These are phyloP conservation scores for Ceratocystis albifundus DNA, from an alignment of 2,329 filamentous ascomycete species.

Conservation along the genomic window DNA sequence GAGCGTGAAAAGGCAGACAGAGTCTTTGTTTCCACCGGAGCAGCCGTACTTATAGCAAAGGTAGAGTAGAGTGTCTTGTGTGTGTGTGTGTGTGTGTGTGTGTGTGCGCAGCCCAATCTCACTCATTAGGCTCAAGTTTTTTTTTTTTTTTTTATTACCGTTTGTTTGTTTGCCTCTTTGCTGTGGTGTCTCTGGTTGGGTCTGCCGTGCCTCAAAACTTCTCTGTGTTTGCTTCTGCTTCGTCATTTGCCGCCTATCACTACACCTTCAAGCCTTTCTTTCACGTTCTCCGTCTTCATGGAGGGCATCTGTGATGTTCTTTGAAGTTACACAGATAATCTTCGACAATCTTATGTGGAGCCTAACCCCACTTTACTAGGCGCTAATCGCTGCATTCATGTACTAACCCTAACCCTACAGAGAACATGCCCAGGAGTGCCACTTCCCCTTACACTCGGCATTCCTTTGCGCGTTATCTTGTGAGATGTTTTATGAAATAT, in stretches of 20 bases:
- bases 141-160: too few species aligned
- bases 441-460: neutral
- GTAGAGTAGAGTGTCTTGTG: neutral
- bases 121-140: neutral
- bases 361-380: neutral
- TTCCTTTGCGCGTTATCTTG: too few species aligned
- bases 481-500: too few species aligned
- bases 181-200: too few species aligned
- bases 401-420: neutral
- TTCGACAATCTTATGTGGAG: neutral
- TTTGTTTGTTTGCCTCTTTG: too few species aligned
- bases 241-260: neutral
- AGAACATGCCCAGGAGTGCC: neutral
- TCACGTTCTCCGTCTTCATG: neutral
- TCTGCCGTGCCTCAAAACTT: neutral
- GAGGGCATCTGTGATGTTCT: neutral
- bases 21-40: neutral
- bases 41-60: neutral
- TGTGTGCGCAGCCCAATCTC: neutral
- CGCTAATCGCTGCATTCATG: too few species aligned
- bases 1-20: neutral
- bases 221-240: too few species aligned
- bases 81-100: neutral
- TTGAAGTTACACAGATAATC: constrained; percentile 2
- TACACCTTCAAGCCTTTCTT: neutral